These are phyloP conservation scores for Tulasnella sp. DNA, from an alignment of 768 basidiomycete species.

Conservation along the genomic window DNA sequence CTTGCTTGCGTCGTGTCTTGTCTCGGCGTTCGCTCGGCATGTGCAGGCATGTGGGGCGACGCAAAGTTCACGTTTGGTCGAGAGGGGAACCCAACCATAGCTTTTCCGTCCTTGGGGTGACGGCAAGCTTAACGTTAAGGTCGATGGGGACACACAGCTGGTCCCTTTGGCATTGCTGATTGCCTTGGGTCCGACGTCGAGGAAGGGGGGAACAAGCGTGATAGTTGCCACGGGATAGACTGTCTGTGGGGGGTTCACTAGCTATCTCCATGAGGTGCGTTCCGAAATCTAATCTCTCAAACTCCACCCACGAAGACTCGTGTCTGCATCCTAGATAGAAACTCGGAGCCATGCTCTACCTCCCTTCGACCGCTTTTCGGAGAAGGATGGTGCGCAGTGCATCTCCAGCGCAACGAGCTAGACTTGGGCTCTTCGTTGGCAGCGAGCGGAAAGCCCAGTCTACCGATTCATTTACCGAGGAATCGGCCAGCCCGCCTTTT, in stretches of 20 bases:
- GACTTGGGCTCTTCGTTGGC: too few species aligned
- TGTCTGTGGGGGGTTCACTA: background rate
- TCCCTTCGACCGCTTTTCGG: too few species aligned
- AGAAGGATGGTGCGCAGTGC: too few species aligned
- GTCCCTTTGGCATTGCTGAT: background rate
- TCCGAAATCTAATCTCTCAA: background rate
- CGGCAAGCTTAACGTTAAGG: background rate
- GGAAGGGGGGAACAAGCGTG: background rate
- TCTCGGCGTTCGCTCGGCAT: background rate
- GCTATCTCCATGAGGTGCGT: conserved; percentile 7
- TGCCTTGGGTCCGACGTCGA: background rate
- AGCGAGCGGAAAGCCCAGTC: too few species aligned
- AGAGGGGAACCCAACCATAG: background rate
- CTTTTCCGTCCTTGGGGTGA: background rate
- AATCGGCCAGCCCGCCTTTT: too few species aligned
- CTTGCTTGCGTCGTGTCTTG: background rate
- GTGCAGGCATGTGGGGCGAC: background rate
- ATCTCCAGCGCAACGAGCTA: too few species aligned
- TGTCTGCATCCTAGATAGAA: too few species aligned
- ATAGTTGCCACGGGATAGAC: conserved; percentile 2
- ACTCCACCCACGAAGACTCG: too few species aligned
- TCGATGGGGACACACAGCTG: background rate
- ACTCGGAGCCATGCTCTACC: too few species aligned
- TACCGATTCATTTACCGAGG: too few species aligned
- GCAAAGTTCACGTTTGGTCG: conserved; percentile 6